phyloP scores from a whole-genome alignment of 257 asterid genomes.

The Buddleja alternifolia region DNA sequence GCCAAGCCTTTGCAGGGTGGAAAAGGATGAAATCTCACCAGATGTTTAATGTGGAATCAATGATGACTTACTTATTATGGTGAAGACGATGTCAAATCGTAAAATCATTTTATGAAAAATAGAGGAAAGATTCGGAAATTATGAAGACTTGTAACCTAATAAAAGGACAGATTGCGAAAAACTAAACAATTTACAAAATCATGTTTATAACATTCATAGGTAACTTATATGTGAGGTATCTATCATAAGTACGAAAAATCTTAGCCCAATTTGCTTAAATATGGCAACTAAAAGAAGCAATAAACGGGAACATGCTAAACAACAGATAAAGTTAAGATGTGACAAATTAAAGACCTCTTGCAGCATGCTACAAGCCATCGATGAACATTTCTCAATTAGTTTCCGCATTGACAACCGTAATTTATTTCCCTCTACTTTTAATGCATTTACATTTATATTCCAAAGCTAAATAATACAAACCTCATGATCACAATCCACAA shows the following conservation, averaged over 20 bases:
- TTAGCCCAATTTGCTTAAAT: neutral
- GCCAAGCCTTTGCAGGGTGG: neutral
- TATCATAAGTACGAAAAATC: neutral
- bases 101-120: neutral
- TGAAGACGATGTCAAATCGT: neutral
- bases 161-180: neutral
- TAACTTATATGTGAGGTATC: neutral
- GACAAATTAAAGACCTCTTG: neutral
- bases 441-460: neutral
- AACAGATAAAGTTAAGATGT: neutral
- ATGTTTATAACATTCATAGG: neutral
- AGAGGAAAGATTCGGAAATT: neutral
- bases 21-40: neutral
- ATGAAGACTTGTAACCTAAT: neutral
- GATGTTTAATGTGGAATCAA: neutral
- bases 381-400: neutral
- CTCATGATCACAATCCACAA: constrained; percentile 96
- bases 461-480: constrained; percentile 40
- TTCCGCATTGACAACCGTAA: neutral
- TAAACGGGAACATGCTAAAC: neutral
- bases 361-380: neutral
- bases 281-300: constrained; percentile 6
- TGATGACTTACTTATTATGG: neutral
- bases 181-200: neutral
- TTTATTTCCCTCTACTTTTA: neutral